Conservation (phyloP, 768 basidiomycete species). For the Suillus americanus region DNA sequence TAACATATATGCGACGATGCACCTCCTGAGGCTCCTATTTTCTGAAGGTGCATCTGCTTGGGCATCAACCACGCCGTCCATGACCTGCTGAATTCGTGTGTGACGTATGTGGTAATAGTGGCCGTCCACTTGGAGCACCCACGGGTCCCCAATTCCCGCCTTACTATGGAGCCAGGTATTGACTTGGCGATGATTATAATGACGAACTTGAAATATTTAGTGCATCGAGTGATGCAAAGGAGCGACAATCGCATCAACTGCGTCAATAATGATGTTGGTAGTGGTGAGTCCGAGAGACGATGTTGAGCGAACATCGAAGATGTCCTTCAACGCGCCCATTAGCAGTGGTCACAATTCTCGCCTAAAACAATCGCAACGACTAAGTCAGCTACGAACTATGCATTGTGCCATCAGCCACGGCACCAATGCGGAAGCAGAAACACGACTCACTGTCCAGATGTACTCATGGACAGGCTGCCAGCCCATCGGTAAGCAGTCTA, state of each 20-base stretch:
- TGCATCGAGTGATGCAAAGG: too few species aligned
- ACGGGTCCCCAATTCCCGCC: too few species aligned
- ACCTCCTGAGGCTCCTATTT: background rate
- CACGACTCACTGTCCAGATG: background rate
- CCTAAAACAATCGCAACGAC: background rate
- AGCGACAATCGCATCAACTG: background rate
- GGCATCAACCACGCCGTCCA: background rate
- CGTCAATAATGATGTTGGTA: background rate
- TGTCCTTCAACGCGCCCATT: too few species aligned
- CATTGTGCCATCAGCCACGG: background rate
- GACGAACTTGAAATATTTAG: too few species aligned
- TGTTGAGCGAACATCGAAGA: too few species aligned
- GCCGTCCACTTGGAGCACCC: too few species aligned
- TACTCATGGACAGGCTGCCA: background rate
- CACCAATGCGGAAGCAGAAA: background rate
- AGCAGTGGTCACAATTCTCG: too few species aligned
- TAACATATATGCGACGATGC: background rate
- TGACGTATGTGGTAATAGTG: background rate
- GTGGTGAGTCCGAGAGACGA: too few species aligned
- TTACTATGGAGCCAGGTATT: background rate
- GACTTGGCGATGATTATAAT: too few species aligned
- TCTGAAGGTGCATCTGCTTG: background rate
- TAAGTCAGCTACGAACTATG: background rate
- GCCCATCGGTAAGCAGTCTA: background rate
- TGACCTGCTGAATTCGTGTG: background rate